Evolutionary conservation across 352 stramenopile species (phyloP).

Genomic region (Phytophthora rubi): DNA sequence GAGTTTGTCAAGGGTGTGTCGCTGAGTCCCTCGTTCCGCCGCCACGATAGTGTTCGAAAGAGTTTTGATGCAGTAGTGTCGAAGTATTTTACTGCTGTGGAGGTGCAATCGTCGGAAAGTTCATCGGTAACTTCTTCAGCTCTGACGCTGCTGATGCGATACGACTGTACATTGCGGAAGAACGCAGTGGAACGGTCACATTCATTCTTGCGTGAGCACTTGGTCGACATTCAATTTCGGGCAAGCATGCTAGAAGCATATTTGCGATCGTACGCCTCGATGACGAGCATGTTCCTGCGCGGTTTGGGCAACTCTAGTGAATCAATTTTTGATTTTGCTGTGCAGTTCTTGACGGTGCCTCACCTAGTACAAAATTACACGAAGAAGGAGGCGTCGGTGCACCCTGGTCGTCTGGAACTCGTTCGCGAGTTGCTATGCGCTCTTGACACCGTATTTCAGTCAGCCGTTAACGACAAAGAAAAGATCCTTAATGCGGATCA

Average conservation of each 20-base stretch:
- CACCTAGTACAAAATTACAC: constrained; percentile 85
- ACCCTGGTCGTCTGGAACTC: constrained; percentile 65
- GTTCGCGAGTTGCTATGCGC: constrained; percentile 67
- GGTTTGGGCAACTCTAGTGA: constrained; percentile 84
- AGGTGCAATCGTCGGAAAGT: constrained; percentile 6
- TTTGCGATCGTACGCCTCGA: constrained; percentile 66
- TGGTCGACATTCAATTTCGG: constrained; percentile 76
- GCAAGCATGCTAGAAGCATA: constrained; percentile 82
- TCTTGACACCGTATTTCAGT: constrained; percentile 67
- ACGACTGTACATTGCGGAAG: constrained; percentile 75
- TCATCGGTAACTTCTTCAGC: constrained; percentile 34
- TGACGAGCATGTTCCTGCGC: constrained; percentile 81
- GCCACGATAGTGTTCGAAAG: constrained; percentile 68
- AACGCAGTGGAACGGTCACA: constrained; percentile 62
- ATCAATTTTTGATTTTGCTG: constrained; percentile 90
- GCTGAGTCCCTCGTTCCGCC: constrained; percentile 56
- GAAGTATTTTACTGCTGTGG: constrained; percentile 47
- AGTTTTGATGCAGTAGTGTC: constrained; percentile 59
- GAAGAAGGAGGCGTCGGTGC: constrained; percentile 48
- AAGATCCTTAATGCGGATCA: constrained; percentile 74
- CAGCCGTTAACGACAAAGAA: constrained; percentile 52
- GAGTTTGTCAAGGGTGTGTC: constrained; percentile 73
- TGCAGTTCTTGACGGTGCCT: constrained; percentile 86
- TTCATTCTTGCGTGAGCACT: constrained; percentile 74
- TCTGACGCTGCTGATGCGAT: constrained; percentile 64